Base-by-base conservation (phyloP, 352 stramenopile species). In the Phytophthora litchii region DNA sequence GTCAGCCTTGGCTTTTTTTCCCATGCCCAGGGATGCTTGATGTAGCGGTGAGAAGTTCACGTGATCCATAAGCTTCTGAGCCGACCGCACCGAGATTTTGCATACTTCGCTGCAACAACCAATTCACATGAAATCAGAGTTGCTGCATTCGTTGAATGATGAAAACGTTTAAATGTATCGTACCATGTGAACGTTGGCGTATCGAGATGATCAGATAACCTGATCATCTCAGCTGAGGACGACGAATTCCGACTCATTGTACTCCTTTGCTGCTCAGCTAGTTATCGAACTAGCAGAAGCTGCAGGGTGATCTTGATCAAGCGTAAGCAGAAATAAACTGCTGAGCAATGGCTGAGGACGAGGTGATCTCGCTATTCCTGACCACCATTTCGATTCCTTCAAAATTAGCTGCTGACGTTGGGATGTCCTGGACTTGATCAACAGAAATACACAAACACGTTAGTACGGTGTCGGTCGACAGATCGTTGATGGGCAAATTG, bases 11-110 rank as follows among this genome's bases (percentile, higher is more conserved):
- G 44, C 47, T 40, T 38, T 60, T 41, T 35, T 74, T n/a, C 58
- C 72, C 19, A 83, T 61, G 16, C 89, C 81, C 7, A 95, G 70
- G 4, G 84, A 86, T 2, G 80, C 84, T 61, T 92, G 88, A 65
- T 95, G 86, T n/a, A 95, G 69, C 23, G 86, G 86, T 31, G 86
- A 95, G 38, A 91, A 92, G 62, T 92, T 95, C 40, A 94, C 86
- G 58, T 95, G 86, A 54, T 95, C 86, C 23, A 94, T 77, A 40
- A 95, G 68, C 72, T 94, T 95, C 45, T 95, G 83, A 4, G 86
- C 86, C 9, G 86, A 95, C 14, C 86, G 84, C 52, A 95, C 79
- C 27, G 84, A 92, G 53, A 95, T 94, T 62, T 95, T 92, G 70
- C 86, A 95, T 50, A 95, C 86, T 61, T 95, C 86, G 48, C 86